Evolutionary conservation across 352 stramenopile genomes (phyloP).

Genomic region (Phytophthora pisi): DNA sequence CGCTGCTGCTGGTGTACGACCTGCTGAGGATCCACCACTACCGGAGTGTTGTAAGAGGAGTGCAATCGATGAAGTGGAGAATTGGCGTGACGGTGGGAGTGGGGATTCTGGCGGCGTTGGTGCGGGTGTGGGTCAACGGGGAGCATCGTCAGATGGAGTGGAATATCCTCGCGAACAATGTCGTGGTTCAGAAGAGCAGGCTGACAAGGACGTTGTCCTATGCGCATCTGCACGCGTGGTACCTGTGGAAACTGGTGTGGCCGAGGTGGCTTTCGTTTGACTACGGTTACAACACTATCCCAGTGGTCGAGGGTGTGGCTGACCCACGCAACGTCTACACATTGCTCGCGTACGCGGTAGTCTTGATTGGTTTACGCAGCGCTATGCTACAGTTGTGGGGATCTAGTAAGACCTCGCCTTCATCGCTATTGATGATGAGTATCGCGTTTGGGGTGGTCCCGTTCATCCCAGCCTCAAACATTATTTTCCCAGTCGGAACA

Average conservation of each 20-base stretch:
- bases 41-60: not conserved
- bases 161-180: slow-evolving; percentile 89
- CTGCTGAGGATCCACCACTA: slow-evolving; percentile 30
- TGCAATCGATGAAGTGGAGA: slow-evolving; percentile 19
- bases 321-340: slow-evolving; percentile 74
- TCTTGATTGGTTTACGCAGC: slow-evolving; percentile 38
- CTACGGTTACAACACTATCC: slow-evolving; percentile 91
- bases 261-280: slow-evolving; percentile 89
- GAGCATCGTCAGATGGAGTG: slow-evolving; percentile 72
- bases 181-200: slow-evolving; percentile 54
- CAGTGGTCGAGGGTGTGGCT: slow-evolving; percentile 54
- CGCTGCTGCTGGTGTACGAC: slow-evolving; percentile 75
- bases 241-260: slow-evolving; percentile 90
- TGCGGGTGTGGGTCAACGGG: slow-evolving; percentile 74
- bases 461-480: slow-evolving; percentile 91
- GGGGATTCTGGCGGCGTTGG: slow-evolving; percentile 23
- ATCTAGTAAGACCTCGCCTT: slow-evolving; percentile 16
- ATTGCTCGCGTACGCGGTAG: slow-evolving; percentile 56
- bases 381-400: slow-evolving; percentile 19
- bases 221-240: slow-evolving; percentile 87
- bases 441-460: slow-evolving; percentile 82
- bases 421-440: slow-evolving; percentile 52
- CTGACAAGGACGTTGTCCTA: slow-evolving; percentile 72
- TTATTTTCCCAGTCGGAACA: slow-evolving; percentile 91
- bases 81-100: slow-evolving; percentile 22